These are phyloP conservation scores for Annulohypoxylon moriforme DNA, from an alignment of 495 filamentous ascomycete genomes.

Conservation along the genomic window DNA sequence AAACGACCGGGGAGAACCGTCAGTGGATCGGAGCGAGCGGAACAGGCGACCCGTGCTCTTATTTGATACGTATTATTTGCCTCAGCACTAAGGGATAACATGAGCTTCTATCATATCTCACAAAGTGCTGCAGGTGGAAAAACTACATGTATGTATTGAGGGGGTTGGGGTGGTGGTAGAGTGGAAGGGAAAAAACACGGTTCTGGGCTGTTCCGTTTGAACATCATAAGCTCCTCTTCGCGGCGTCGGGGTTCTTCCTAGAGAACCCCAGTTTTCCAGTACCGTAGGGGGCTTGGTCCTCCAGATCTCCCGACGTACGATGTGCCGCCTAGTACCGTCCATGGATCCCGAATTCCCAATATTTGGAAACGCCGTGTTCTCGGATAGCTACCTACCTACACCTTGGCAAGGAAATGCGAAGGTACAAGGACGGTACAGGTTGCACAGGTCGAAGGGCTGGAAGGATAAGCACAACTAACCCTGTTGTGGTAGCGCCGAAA, in stretches of 20 bases:
- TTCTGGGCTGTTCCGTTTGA: constrained; percentile 27
- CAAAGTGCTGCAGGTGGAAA: constrained; percentile 33
- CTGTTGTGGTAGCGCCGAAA: constrained; percentile 32
- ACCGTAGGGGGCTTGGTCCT: constrained; percentile 18
- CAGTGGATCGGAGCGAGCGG: constrained; percentile 37
- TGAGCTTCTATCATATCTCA: constrained; percentile 39
- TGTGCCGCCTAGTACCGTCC: constrained; percentile 30
- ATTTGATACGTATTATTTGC: constrained; percentile 35
- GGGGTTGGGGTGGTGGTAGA: constrained; percentile 35
- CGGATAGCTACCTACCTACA: constrained; percentile 45
- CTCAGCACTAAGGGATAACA: constrained; percentile 30
- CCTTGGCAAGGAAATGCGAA: constrained; percentile 12
- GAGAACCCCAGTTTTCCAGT: constrained; percentile 14
- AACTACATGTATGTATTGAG: constrained; percentile 8
- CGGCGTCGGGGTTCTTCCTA: constrained; percentile 19
- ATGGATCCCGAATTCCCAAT: constrained; percentile 31
- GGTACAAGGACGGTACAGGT: constrained; percentile 29
- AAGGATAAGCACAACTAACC: constrained; percentile 27
- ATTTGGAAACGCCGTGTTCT: constrained; percentile 28
- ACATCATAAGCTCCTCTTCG: constrained; percentile 16
- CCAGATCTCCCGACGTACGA: constrained; percentile 41
- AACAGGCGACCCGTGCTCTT: constrained; percentile 21
- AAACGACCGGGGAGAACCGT: constrained; percentile 18
- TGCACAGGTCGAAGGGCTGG: not conserved
- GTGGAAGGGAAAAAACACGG: not conserved